Evolutionary conservation across 2,329 filamentous ascomycete species (phyloP).

Genomic region (Monosporascus sp.): DNA sequence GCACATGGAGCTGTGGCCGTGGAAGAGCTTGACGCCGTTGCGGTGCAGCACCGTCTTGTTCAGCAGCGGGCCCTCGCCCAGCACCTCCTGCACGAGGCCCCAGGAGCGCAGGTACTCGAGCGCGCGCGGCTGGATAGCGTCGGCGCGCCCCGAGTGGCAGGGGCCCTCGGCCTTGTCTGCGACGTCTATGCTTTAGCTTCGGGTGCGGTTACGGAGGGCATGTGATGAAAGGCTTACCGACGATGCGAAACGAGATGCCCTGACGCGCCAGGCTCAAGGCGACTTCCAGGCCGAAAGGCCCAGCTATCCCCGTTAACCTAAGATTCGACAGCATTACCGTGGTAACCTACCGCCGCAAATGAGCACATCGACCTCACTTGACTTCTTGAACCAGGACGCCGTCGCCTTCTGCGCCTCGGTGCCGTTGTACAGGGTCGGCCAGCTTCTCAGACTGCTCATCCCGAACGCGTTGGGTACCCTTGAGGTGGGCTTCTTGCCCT

Average conservation of each 20-base stretch:
- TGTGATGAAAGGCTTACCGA: conserved; percentile 16
- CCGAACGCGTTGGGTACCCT: neutral
- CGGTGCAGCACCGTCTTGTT: conserved; percentile 25
- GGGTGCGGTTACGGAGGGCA: neutral
- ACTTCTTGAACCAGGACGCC: conserved; percentile 22
- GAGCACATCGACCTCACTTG: conserved; percentile 27
- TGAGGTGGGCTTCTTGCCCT: neutral
- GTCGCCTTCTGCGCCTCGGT: neutral
- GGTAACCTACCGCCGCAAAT: conserved; percentile 26
- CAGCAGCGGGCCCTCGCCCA: conserved; percentile 29
- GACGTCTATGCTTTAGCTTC: neutral
- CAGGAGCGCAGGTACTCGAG: conserved; percentile 11
- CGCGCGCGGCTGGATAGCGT: conserved; percentile 13
- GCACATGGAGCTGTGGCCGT: conserved; percentile 21
- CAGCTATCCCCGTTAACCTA: conserved; percentile 17
- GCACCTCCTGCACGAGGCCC: conserved; percentile 18
- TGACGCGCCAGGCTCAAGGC: conserved; percentile 26
- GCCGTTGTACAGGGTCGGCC: neutral
- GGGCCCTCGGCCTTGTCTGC: conserved; percentile 25
- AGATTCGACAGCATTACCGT: neutral
- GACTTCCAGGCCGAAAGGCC: conserved; percentile 26
- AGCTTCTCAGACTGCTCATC: neutral
- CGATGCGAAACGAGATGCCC: conserved; percentile 29
- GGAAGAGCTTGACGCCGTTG: conserved; percentile 24
- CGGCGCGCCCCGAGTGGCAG: conserved; percentile 14